Conservation (phyloP, 371 early-diverging fungal species). For the Actinomucor elegans region DNA sequence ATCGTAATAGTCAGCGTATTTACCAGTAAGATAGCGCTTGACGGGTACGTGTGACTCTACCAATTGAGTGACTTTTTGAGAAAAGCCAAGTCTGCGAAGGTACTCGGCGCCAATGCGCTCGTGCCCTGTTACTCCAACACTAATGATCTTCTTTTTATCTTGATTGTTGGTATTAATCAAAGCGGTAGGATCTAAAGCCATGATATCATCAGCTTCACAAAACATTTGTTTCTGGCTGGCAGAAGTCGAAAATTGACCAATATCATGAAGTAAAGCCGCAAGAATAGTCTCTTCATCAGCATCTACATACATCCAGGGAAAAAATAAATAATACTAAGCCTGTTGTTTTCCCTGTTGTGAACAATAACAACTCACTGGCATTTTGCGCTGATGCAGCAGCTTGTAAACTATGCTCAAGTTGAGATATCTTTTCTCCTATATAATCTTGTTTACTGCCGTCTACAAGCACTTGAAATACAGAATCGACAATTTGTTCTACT, state of each 20-base stretch:
- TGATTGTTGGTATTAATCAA: neutral
- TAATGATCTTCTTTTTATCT: slow-evolving; percentile 13
- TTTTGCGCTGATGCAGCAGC: slow-evolving; percentile 46
- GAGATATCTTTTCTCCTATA: slow-evolving; percentile 56
- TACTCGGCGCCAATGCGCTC: slow-evolving; percentile 55
- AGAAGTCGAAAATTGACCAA: slow-evolving; percentile 55
- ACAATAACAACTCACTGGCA: slow-evolving; percentile 16
- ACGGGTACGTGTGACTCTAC: slow-evolving; percentile 58
- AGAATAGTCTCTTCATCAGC: slow-evolving; percentile 55
- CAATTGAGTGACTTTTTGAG: slow-evolving; percentile 45
- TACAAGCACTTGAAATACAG: slow-evolving; percentile 44
- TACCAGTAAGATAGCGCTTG: slow-evolving; percentile 54
- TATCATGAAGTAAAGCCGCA: slow-evolving; percentile 57
- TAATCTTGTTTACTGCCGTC: slow-evolving; percentile 52
- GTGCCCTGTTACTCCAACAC: slow-evolving; percentile 51
- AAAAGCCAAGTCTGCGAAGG: slow-evolving; percentile 49
- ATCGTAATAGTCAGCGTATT: slow-evolving; percentile 42
- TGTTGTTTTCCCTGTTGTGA: no score
- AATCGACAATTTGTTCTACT: slow-evolving; percentile 26
- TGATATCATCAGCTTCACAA: slow-evolving; percentile 30
- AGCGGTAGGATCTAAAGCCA: slow-evolving; percentile 22
- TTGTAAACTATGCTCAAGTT: slow-evolving; percentile 56
- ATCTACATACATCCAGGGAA: slow-evolving; percentile 10
- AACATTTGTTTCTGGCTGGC: slow-evolving; percentile 49
- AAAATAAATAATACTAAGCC: no score